These are phyloP conservation scores for Atkinsonella hypoxylon DNA, from an alignment of 2,329 filamentous ascomycete species.

Conservation along the genomic window DNA sequence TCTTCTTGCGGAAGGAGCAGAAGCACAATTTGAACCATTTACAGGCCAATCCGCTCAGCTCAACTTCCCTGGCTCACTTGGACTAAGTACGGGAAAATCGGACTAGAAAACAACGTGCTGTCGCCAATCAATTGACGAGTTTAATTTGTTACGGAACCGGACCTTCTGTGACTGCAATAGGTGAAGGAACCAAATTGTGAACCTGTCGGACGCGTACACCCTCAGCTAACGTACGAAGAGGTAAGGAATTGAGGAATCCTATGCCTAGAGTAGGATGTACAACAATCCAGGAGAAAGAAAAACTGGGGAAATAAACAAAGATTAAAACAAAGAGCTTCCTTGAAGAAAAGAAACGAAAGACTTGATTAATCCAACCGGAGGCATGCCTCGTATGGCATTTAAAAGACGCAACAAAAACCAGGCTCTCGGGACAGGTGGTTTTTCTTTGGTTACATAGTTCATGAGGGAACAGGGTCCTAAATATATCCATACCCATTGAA, in stretches of 20 bases:
- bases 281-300: neutral
- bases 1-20: conserved; percentile 8
- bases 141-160: neutral
- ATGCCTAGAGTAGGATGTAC: neutral
- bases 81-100: neutral
- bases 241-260: neutral
- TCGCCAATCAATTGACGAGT: neutral
- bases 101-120: neutral
- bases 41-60: neutral
- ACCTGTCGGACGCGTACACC: neutral
- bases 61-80: neutral
- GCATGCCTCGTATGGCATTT: neutral
- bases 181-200: neutral
- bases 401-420: neutral
- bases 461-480: conserved; percentile 1
- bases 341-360: neutral
- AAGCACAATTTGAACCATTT: neutral
- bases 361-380: neutral
- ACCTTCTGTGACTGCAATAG: neutral
- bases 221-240: neutral
- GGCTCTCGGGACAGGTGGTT: neutral
- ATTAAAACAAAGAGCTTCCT: neutral
- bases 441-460: neutral
- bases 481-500: conserved; percentile 6
- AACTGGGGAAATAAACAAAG: neutral